These are phyloP conservation scores for Trametes polyzona DNA, from an alignment of 1,284 basidiomycete genomes.

Conservation along the genomic window DNA sequence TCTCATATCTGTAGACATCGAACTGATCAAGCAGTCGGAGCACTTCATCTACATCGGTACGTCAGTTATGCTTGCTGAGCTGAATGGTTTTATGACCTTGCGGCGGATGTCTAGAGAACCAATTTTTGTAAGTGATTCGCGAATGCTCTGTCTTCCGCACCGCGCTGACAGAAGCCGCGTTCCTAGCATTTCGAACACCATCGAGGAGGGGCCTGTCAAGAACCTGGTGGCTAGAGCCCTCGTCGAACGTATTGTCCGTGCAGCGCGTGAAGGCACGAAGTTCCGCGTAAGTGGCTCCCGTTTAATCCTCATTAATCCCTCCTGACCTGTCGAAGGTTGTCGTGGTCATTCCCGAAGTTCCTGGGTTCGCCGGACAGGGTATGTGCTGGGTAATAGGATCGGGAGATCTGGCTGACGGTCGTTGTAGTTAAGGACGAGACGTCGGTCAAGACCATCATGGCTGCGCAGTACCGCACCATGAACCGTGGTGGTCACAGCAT, in stretches of 20 bases:
- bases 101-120: slow-evolving; percentile 66
- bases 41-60: slow-evolving; percentile 90
- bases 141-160: background rate
- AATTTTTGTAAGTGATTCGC: slow-evolving; percentile 80
- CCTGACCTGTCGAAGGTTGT: slow-evolving; percentile 54
- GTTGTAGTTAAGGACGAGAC: slow-evolving; percentile 70
- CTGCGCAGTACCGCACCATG: slow-evolving; percentile 82
- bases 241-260: slow-evolving; percentile 82
- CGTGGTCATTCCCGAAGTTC: slow-evolving; percentile 82
- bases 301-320: background rate
- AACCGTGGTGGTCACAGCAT: slow-evolving; percentile 87
- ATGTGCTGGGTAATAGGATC: background rate
- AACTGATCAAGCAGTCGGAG: slow-evolving; percentile 82
- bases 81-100: background rate
- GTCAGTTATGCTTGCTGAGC: slow-evolving; percentile 25
- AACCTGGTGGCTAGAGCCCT: slow-evolving; percentile 86
- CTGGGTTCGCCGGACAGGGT: slow-evolving; percentile 73
- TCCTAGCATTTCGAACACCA: slow-evolving; percentile 76
- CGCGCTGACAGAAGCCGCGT: background rate
- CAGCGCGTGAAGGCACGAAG: slow-evolving; percentile 68
- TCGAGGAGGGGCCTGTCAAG: slow-evolving; percentile 65
- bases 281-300: slow-evolving; percentile 70
- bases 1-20: slow-evolving; percentile 43
- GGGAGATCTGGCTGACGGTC: background rate
- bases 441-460: slow-evolving; percentile 82